Base-by-base conservation (phyloP, 768 basidiomycete genomes). In the Mycena crocata region DNA sequence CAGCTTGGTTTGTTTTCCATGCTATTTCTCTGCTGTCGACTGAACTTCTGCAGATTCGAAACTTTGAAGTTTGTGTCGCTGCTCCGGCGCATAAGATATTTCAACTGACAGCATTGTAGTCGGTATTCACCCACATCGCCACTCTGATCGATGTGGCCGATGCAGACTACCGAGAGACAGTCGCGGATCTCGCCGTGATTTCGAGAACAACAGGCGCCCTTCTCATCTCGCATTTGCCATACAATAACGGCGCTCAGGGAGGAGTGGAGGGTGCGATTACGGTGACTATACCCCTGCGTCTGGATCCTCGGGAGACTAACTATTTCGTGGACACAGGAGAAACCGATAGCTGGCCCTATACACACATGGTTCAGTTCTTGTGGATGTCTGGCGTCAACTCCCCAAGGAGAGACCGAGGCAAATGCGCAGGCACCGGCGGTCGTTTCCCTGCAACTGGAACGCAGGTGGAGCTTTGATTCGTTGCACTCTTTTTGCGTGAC, bases 291-390 rank as follows among this genome's bases (percentile, higher is more conserved):
- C 5, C 15, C 8, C 10, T 35, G 3, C 39, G 3, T 37, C 17
- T 13, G 15, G 5, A 7, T 32, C 6, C 8, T 15, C 17, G 5
- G 8, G 5, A 15, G 21, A 14, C 40, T 54, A 4, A 52, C 23
- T 24, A 15, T 26, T 26, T 26, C 17, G 0, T 32, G 7, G 19
- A 9, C 1, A 10, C 31, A 62, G 42, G 60, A 62, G 28, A 52
- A 62, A 34, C 59, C 26, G 10, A 3, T 51, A 5, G 37, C 37
- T 9, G 60, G 60, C 15, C 60, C 60, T 8, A 31, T 62, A 1
- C 60, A 62, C 39, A 9, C 60, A 12, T 62, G 60, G 60, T 62
- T 62, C 60, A 62, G 40, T 32, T 62, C 49, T 19, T 62, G 60
- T 24, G 50, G 60, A 9, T 62, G 60, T 54, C 42, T 62, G 23